Conservation (phyloP, 2,329 filamentous ascomycete genomes). For the Fusarium sp. region DNA sequence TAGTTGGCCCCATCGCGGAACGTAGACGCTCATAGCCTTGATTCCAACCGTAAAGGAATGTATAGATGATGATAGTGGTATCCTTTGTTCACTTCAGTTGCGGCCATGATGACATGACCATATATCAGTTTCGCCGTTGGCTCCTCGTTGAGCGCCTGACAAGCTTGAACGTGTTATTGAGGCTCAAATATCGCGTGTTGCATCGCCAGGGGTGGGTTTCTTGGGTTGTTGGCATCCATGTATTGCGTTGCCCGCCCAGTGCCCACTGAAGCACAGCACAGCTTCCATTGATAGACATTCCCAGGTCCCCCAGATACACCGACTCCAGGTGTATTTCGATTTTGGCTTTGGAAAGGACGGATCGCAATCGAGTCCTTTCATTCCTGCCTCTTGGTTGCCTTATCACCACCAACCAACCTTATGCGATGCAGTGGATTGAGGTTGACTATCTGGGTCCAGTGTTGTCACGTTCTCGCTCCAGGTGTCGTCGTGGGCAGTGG, state of each 20-base stretch:
- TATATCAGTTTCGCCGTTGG: neutral
- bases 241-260: neutral
- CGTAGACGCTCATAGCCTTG: neutral
- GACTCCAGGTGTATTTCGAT: neutral
- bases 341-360: neutral
- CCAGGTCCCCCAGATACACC: neutral
- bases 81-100: neutral
- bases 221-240: neutral
- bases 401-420: constrained; percentile 27
- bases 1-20: constrained; percentile 34
- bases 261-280: neutral
- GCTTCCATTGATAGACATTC: neutral
- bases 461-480: constrained; percentile 15
- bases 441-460: neutral
- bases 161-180: neutral
- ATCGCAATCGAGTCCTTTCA: constrained; percentile 16
- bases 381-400: constrained; percentile 9
- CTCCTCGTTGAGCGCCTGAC: neutral
- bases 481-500: neutral
- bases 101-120: neutral
- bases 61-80: no score
- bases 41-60: neutral
- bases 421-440: constrained; percentile 19
- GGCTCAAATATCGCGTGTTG: neutral
- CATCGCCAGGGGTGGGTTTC: neutral